A percentile compares a stretch with the other conserved stretches of the same genome.
phyloP scores from a whole-genome alignment of 768 basidiomycete genomes.

The Russula abietina region DNA sequence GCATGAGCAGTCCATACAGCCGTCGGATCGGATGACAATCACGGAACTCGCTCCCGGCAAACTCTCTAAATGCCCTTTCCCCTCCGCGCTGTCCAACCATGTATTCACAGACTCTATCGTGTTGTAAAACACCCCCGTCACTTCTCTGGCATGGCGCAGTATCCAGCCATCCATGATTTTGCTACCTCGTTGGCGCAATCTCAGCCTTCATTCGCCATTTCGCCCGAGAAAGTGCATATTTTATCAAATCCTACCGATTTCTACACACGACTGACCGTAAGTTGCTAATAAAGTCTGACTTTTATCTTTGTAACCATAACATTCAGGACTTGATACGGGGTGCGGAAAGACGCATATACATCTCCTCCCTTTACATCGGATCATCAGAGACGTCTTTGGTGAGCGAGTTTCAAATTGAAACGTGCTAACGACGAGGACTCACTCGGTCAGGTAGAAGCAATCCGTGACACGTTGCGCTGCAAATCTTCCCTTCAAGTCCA shows the following conservation, averaged over 20 bases:
- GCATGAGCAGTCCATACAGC: too few species aligned
- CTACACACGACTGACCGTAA: conserved; percentile 21
- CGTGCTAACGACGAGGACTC: background rate
- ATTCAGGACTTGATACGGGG: conserved; percentile 64
- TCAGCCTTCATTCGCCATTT: conserved; percentile 22
- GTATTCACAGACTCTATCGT: background rate
- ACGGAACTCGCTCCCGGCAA: too few species aligned
- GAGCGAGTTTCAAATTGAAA: conserved; percentile 29
- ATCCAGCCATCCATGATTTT: conserved; percentile 17
- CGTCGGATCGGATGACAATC: too few species aligned
- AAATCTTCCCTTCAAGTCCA: conserved; percentile 61
- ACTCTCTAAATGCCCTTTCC: background rate
- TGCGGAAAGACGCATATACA: conserved; percentile 76
- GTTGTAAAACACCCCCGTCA: background rate
- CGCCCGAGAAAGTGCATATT: conserved; percentile 20
- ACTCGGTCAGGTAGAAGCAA: conserved; percentile 54
- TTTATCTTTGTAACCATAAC: background rate
- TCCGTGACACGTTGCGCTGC: conserved; percentile 51
- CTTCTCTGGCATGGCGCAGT: background rate
- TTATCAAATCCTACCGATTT: conserved; percentile 17
- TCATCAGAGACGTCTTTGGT: conserved; percentile 75
- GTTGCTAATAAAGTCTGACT: background rate
- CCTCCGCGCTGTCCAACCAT: background rate
- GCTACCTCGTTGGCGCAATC: conserved; percentile 20
- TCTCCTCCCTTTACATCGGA: conserved; percentile 89